Conservation (phyloP, 768 basidiomycete species). For the Gymnopilus dilepis region DNA sequence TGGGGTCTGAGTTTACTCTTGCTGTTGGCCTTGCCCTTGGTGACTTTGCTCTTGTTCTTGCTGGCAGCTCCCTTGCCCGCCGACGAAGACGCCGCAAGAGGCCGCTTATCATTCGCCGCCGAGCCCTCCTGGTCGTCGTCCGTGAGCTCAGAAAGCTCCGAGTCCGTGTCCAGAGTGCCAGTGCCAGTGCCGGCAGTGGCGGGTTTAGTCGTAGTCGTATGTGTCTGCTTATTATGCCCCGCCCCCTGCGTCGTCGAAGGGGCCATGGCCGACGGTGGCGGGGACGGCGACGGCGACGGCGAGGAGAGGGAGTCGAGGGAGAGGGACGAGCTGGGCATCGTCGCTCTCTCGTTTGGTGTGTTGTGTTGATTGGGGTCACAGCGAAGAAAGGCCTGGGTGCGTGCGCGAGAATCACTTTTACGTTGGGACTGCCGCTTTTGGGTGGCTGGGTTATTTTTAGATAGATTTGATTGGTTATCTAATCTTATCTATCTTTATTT, state of each 20-base stretch:
- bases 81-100: slow-evolving; percentile 25
- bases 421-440: slow-evolving; percentile 31
- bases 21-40: too few relatives aligned
- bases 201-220: too few relatives aligned
- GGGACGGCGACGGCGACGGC: slow-evolving; percentile 64
- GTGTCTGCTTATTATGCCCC: too few relatives aligned
- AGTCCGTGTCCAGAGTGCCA: slow-evolving; percentile 58
- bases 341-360: slow-evolving; percentile 35
- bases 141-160: slow-evolving; percentile 84
- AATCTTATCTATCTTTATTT: slow-evolving; percentile 44
- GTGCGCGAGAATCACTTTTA: slow-evolving; percentile 47
- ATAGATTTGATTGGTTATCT: slow-evolving; percentile 21
- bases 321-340: slow-evolving; percentile 62
- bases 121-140: slow-evolving; percentile 72
- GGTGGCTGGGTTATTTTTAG: slow-evolving; percentile 4
- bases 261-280: slow-evolving; percentile 35
- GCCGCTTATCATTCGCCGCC: slow-evolving; percentile 29
- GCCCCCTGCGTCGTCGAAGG: slow-evolving; percentile 18
- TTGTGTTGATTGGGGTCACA: slow-evolving; percentile 24
- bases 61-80: slow-evolving; percentile 26
- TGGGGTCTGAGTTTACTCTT: too few relatives aligned
- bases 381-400: slow-evolving; percentile 38
- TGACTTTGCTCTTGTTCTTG: slow-evolving; percentile 14
- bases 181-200: slow-evolving; percentile 22
- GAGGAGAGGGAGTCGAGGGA: slow-evolving; percentile 72